Evolutionary conservation across 805 yeast genomes (phyloP), one percentile per base, ranked within the genome.

Genomic region (Lipomyces kockii): DNA sequence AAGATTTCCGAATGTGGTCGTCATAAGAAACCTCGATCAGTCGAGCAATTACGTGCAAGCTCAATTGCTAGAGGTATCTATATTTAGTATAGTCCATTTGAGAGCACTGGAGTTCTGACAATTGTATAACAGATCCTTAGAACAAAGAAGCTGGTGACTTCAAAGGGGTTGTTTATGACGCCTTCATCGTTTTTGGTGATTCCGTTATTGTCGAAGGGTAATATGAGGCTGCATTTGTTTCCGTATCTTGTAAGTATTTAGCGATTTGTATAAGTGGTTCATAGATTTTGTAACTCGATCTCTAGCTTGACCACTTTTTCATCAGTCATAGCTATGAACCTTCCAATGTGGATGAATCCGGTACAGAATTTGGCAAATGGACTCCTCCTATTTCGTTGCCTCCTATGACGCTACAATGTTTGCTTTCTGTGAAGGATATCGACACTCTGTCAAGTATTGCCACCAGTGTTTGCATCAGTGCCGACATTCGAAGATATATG

Each of bases 401-500:
- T n/a, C 34, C 61, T 22, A 35, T 12, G 27, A 25, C 32, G 3
- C 34, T 58, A 12, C 59, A 56, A 6, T 14, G 58, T 14, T 49
- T 67, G 1, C 61, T 67, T 25, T 46, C 58, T 4, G 11, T 46
- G 20, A 58, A 63, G 49, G 68, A 66, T 5, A 60, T 72, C 32
- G 68, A 67, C 20, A 12, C 35, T 11, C 58, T 72, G 25, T 25
- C 67, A 6, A 58, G 34, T 14, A 22, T 60, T 22, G 64, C 76
- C 63, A 5, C 35, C 1, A 17, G 63, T 8, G 80, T 85, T 11
- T 72, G 67, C n/a, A 75, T 87, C 7, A 80, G 82, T 0, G 82
- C 86, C 0, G 89, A 87, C 63, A 77, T 87, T 37, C 74, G 74
- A 56, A 75, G 88, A 4, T 88, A 87, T 71, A 81, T 86, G 67